These are phyloP conservation scores for Epichloe scottii DNA, from an alignment of 2,329 filamentous ascomycete genomes.

Conservation along the genomic window DNA sequence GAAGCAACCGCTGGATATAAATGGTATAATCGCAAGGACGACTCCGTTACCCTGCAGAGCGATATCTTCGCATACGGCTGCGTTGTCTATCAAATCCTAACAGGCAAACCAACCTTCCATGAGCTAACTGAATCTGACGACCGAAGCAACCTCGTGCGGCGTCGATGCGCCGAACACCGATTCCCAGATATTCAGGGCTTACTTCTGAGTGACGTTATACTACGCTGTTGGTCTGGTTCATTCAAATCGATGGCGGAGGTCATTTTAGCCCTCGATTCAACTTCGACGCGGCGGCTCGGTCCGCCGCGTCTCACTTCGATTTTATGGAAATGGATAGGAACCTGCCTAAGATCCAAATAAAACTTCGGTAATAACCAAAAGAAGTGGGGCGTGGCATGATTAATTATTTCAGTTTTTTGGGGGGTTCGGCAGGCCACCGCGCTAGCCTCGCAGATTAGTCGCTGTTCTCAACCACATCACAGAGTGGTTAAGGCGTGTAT, in stretches of 20 bases:
- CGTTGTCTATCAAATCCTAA: neutral
- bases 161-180: neutral
- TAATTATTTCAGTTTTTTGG: too few species aligned
- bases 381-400: too few species aligned
- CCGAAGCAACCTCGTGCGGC: neutral
- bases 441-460: too few species aligned
- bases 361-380: too few species aligned
- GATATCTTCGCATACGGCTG: neutral
- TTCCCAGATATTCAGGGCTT: neutral
- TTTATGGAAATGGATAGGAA: too few species aligned
- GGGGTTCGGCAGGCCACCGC: too few species aligned
- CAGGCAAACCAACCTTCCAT: neutral
- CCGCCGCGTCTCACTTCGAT: too few species aligned
- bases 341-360: too few species aligned
- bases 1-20: neutral
- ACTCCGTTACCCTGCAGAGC: neutral
- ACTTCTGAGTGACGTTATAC: neutral
- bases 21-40: neutral
- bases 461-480: too few species aligned
- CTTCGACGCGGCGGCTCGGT: neutral
- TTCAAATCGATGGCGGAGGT: neutral
- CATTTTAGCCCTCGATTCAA: neutral
- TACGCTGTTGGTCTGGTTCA: neutral
- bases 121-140: neutral
- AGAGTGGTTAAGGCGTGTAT: too few species aligned